Conservation (phyloP, 1,284 basidiomycete species). For the Leccinum holopus region DNA sequence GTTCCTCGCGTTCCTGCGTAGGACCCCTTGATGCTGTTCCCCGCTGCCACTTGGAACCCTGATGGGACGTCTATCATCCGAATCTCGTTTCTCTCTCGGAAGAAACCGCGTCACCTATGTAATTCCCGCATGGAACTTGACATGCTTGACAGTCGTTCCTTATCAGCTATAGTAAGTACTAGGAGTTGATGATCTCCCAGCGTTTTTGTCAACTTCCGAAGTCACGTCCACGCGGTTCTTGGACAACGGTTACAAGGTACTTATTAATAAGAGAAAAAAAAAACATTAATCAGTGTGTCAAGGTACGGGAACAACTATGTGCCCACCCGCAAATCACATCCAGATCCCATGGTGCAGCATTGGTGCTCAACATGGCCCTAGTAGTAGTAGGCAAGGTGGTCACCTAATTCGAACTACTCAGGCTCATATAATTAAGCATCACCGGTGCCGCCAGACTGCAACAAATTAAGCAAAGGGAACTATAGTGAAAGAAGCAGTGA, state of each 20-base stretch:
- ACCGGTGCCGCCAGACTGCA: neutral
- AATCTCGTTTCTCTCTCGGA: slow-evolving; percentile 69
- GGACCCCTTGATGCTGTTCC: neutral
- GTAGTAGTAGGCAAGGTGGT: neutral
- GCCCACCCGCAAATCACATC: neutral
- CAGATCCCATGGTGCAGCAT: neutral
- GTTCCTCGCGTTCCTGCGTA: slow-evolving; percentile 20
- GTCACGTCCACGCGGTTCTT: neutral
- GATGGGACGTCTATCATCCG: slow-evolving; percentile 33
- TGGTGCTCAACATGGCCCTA: neutral
- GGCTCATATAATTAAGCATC: neutral
- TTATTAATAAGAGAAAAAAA: neutral
- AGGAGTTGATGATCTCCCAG: neutral
- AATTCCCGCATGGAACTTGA: slow-evolving; percentile 67
- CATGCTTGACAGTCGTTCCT: slow-evolving; percentile 47
- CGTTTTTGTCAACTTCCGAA: neutral
- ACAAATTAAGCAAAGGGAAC: neutral
- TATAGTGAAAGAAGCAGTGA: neutral
- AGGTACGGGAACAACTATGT: neutral
- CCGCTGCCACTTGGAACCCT: slow-evolving; percentile 68
- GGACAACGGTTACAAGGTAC: neutral
- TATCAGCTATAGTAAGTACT: neutral
- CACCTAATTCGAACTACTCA: neutral
- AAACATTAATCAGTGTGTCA: neutral
- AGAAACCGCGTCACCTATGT: slow-evolving; percentile 64